phyloP scores from a whole-genome alignment of 225 moss, liverwort and hornwort genomes.

The Pleurozium schreberi region DNA sequence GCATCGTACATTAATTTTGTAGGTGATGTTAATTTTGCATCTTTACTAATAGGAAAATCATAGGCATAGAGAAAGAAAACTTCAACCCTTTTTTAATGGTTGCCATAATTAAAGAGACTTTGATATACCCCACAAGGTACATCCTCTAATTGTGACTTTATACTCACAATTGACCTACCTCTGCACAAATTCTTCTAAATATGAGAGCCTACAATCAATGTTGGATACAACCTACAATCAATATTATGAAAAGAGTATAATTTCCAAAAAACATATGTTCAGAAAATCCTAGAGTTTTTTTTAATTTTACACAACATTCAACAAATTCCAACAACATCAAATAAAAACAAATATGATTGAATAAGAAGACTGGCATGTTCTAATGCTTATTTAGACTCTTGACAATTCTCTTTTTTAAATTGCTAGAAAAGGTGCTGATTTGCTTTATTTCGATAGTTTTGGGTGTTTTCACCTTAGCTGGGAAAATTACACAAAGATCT shows the following conservation, averaged over 20 bases:
- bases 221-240: background rate
- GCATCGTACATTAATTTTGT: background rate
- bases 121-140: no score
- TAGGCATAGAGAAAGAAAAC: background rate
- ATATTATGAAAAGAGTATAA: rapidly evolving
- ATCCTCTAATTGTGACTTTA: no score
- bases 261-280: rapidly evolving
- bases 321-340: background rate
- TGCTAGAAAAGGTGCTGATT: no score
- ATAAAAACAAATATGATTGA: background rate
- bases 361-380: background rate
- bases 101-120: background rate
- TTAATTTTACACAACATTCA: background rate
- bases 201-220: background rate
- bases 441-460: background rate
- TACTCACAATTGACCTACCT: no score
- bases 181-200: background rate
- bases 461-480: background rate
- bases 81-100: background rate
- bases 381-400: background rate
- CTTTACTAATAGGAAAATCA: no score
- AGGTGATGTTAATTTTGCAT: background rate
- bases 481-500: background rate
- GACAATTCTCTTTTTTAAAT: no score
- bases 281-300: no score